Percentiles rank a stretch among this genome's conserved stretches.
Evolutionary conservation across 345 rosid species (phyloP).

Genomic region (Gossypium thurberi): DNA sequence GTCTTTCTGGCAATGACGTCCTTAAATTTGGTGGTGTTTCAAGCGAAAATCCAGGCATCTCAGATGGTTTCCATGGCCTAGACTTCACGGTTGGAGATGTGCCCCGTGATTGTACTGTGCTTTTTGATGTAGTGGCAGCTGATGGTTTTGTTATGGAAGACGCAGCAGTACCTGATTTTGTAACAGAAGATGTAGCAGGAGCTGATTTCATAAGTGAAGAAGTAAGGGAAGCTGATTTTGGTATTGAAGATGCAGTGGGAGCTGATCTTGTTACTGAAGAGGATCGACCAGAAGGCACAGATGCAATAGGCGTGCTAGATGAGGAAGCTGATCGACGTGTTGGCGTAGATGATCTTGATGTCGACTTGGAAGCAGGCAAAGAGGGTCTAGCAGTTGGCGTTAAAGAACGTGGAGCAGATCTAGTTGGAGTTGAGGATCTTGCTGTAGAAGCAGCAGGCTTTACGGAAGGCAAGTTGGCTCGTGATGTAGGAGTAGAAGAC

Average conservation of each 20-base stretch:
- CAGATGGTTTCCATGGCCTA: conserved; percentile 29
- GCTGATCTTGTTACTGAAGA: conserved; percentile 29
- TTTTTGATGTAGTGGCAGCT: conserved; percentile 23
- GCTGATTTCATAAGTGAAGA: conserved; percentile 39
- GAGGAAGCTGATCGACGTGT: conserved; percentile 47
- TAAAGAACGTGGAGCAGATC: conserved; percentile 36
- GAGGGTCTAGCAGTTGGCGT: conserved; percentile 44
- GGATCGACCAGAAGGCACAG: conserved; percentile 29
- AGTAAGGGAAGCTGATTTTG: conserved; percentile 33
- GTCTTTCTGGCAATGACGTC: conserved; percentile 42
- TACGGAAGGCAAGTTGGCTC: conserved; percentile 37
- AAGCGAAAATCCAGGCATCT: conserved; percentile 52
- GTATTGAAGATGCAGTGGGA: conserved; percentile 22
- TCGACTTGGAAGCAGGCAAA: conserved; percentile 29
- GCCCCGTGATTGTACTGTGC: conserved; percentile 43
- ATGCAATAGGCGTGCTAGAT: conserved; percentile 26
- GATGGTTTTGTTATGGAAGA: conserved; percentile 37
- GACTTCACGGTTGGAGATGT: conserved; percentile 53
- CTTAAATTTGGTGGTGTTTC: conserved; percentile 55
- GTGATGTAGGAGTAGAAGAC: conserved; percentile 70
- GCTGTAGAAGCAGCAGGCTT: conserved; percentile 34
- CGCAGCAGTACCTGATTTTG: conserved; percentile 33
- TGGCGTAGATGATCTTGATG: conserved; percentile 53
- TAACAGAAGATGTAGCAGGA: conserved; percentile 32
- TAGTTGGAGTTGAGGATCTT: conserved; percentile 48